Evolutionary conservation across 805 yeast genomes (phyloP).

Genomic region (Brettanomyces naardenensis): DNA sequence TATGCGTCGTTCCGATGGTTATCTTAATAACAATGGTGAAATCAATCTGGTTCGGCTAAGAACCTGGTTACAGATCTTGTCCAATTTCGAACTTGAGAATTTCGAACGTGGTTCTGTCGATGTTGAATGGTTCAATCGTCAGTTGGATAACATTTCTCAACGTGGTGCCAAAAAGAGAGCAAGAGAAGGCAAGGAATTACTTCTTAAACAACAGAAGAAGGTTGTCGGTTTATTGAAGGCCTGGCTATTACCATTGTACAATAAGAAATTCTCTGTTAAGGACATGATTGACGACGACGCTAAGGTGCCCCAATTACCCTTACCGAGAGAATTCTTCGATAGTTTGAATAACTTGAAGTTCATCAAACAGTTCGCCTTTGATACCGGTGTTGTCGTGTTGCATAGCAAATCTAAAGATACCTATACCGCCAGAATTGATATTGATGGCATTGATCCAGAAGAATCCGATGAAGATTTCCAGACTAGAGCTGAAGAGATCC

Average conservation of each 20-base stretch:
- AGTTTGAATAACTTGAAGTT: conserved; percentile 47
- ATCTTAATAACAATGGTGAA: conserved; percentile 73
- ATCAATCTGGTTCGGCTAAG: conserved; percentile 70
- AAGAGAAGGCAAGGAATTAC: conserved; percentile 53
- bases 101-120: conserved; percentile 82
- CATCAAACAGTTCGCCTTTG: conserved; percentile 55
- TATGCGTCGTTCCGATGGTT: conserved; percentile 68
- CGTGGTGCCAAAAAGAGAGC: conserved; percentile 64
- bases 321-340: conserved; percentile 40
- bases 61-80: conserved; percentile 66
- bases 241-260: conserved; percentile 33
- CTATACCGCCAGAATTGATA: conserved; percentile 55
- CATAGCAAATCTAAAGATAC: conserved; percentile 52
- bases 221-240: conserved; percentile 51
- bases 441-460: conserved; percentile 64
- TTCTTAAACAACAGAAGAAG: conserved; percentile 68
- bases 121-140: conserved; percentile 85
- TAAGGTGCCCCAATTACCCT: conserved; percentile 34
- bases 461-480: conserved; percentile 61
- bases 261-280: conserved; percentile 25
- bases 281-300: conserved; percentile 28
- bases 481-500: conserved; percentile 41
- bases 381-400: conserved; percentile 55
- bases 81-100: conserved; percentile 75
- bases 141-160: conserved; percentile 69